These are phyloP conservation scores for Dendrocalamus sinicus DNA, from an alignment of 176 grass and related monocot genomes.

Conservation along the genomic window DNA sequence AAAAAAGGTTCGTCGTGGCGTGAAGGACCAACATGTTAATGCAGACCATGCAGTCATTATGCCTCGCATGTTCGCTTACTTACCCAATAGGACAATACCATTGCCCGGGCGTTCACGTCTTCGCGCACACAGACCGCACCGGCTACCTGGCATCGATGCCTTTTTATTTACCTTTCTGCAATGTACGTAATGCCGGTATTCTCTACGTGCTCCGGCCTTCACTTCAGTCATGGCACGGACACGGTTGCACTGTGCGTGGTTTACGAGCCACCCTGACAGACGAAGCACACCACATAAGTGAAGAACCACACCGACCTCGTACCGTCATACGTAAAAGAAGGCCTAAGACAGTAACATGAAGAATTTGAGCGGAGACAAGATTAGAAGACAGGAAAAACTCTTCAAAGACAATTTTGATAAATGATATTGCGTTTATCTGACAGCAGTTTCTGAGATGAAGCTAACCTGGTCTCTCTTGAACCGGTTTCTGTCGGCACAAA, in stretches of 20 bases:
- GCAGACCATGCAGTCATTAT: not conserved
- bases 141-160: not conserved
- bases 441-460: not conserved
- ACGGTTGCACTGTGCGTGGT: conserved; percentile 46
- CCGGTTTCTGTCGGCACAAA: not conserved
- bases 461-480: not conserved
- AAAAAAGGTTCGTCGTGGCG: not conserved
- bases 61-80: not conserved
- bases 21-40: conserved; percentile 21
- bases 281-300: conserved; percentile 57
- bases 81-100: not conserved
- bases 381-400: not conserved
- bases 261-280: conserved; percentile 50
- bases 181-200: not conserved
- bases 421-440: not conserved
- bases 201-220: conserved; percentile 23
- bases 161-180: not conserved
- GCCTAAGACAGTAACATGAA: not conserved
- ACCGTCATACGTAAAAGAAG: not conserved
- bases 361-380: not conserved
- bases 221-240: conserved; percentile 47
- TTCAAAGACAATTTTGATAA: not conserved
- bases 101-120: not conserved
- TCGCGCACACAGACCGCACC: not conserved
- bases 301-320: conserved; percentile 26